These are phyloP conservation scores for Meredithiella fracta DNA, from an alignment of 2,329 filamentous ascomycete genomes.

Conservation along the genomic window DNA sequence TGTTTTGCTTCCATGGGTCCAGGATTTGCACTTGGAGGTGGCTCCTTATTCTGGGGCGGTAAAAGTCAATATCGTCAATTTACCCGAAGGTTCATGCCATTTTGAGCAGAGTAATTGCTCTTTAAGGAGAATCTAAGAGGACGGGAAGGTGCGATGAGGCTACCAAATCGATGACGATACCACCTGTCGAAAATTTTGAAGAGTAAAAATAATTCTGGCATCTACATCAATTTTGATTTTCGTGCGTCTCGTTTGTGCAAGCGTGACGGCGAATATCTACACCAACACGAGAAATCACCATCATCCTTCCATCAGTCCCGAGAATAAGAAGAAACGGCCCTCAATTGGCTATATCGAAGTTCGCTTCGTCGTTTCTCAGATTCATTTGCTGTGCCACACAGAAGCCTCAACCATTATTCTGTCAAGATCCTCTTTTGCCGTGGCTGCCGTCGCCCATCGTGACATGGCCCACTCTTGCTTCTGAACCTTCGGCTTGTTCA, in stretches of 20 bases:
- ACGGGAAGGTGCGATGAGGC: not conserved
- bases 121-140: not conserved
- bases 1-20: not conserved
- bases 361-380: not conserved
- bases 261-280: not conserved
- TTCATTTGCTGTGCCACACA: not conserved
- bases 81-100: not conserved
- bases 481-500: not conserved
- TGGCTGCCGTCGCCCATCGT: too few species aligned
- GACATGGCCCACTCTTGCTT: too few species aligned
- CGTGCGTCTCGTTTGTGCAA: not conserved
- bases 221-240: too few species aligned
- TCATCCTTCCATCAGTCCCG: not conserved
- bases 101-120: too few species aligned
- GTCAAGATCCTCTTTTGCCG: too few species aligned
- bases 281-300: constrained; percentile 1
- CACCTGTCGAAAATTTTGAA: not conserved
- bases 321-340: not conserved
- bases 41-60: not conserved
- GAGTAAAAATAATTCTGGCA: too few species aligned
- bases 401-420: not conserved
- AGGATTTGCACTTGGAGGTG: not conserved
- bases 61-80: not conserved
- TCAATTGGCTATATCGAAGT: not conserved
- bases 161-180: not conserved